Base-by-base conservation (phyloP, 2,329 filamentous ascomycete genomes). In the Cladophialophora carrionii region DNA sequence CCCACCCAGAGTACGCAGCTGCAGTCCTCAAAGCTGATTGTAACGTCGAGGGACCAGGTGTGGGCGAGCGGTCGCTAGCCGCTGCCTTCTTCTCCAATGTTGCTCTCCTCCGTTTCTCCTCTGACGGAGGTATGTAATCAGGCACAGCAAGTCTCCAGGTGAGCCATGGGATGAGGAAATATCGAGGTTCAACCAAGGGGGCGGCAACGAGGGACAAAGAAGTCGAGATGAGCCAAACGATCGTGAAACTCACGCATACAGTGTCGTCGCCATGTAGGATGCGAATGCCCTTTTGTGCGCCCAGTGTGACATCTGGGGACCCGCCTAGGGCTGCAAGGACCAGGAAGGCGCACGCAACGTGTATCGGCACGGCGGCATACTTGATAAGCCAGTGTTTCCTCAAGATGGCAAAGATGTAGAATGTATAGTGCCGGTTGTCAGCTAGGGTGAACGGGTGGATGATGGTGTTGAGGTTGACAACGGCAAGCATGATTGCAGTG, bases 341-440 rank as follows among this genome's bases (percentile, higher is more conserved):
- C 12, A 89, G 77, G 85, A 88, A 94, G 7, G 84, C 88, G 72
- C 87, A 88, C 17, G 86, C 10, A 2, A 90, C 83, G 76, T 99
- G 98, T 0, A 89, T 79, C 0, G 88, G 82, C 0, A 89, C 84
- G 1, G 90, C 87, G 0, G 84, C 77, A 71, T 92, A 92, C 41
- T 88, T 88, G 58, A 91, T 78, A 20, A 81, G 77, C 1, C 82
- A 80, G 49, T 90, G 85, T 5, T 83, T 83, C 2, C 90, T 84
- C 43, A 98, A 88, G 73, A 92, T 87, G 1, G 92, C 88, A 81
- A 99, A 99, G 66, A 96, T 82, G 79, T 99, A 99, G 77, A 99
- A 99, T 76, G 96, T 89, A 80, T 96, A 99, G 76, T 99, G 95
- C 2, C 95, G 84, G 77, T 99, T 99, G 77, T 99, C 95, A 37